Base-by-base conservation (phyloP, 345 rosid genomes). In the Hypericum perforatum region DNA sequence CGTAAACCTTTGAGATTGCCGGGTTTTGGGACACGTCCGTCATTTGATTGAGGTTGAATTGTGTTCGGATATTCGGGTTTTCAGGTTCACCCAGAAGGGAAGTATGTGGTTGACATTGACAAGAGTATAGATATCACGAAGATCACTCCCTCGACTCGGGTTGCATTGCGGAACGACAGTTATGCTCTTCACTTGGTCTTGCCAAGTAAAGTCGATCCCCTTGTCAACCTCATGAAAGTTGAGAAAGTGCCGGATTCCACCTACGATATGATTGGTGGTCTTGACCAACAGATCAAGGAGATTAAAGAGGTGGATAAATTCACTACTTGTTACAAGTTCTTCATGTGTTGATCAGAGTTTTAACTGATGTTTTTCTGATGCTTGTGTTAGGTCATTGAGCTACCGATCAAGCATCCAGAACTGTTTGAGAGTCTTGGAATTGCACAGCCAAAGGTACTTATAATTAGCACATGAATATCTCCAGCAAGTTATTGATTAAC, bases 51-150 rank as follows among this genome's bases (percentile, higher is more conserved):
- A n/a, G n/a, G n/a, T 4, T 22, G 32, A 22, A 22, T 22, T 4
- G 32, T 22, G 32, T 22, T 22, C 32, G 32, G 4, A 4, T 22
- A 22, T 4, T 22, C 32, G 32, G 4, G 45, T 57, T 56, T 56
- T 10, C 76, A 92, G 98, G 98, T 92, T 66, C 98, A 92, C 68
- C 98, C 97, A 15, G 97, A 92, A 72, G 97, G 98, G 22, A 92
- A 92, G 65, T 92, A 92, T 73, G 98, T 92, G 40, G 97, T 89
- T 49, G 98, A 88, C 68, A 71, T 92, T 65, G 98, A 88, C 72
- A 92, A 85, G 72, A 88, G 67, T 55, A 92, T 92, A 40, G 97
- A 88, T 71, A 88, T 92, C 61, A 84, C 98, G 6, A 92, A 92
- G 60, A 79, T 92, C 52, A 88, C 89, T 0, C 94, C 98, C 9